These are phyloP conservation scores for Rhazya stricta DNA, from an alignment of 257 asterid genomes.

Conservation along the genomic window DNA sequence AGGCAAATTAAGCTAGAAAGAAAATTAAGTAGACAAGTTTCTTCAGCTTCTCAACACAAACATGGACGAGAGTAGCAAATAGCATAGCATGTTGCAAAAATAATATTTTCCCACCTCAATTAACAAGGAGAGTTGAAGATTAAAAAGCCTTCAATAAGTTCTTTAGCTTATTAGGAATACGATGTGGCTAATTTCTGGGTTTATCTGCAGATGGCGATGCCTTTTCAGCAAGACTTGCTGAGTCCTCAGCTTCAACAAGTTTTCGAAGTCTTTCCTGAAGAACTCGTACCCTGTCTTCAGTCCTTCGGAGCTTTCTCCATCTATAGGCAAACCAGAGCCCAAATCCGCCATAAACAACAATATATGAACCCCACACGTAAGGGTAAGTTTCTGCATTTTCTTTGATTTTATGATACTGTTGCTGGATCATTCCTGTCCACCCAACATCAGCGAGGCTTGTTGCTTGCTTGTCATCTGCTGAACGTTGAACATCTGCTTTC, in stretches of 20 bases:
- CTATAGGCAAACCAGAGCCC: slow-evolving; percentile 75
- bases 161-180: neutral
- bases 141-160: neutral
- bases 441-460: slow-evolving; percentile 24
- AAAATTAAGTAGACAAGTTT: too few relatives aligned
- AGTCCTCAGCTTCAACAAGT: slow-evolving; percentile 43
- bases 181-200: slow-evolving; percentile 18
- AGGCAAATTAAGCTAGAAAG: too few relatives aligned
- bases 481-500: slow-evolving; percentile 26
- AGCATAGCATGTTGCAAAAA: neutral
- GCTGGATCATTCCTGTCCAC: slow-evolving; percentile 39
- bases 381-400: slow-evolving; percentile 80
- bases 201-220: slow-evolving; percentile 28
- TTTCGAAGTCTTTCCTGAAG: slow-evolving; percentile 65
- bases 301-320: slow-evolving; percentile 66
- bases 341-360: slow-evolving; percentile 67
- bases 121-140: neutral
- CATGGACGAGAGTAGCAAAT: neutral
- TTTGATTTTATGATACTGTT: slow-evolving; percentile 40
- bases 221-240: slow-evolving; percentile 25
- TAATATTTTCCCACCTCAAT: neutral
- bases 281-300: slow-evolving; percentile 66
- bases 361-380: slow-evolving; percentile 86
- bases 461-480: slow-evolving; percentile 30
- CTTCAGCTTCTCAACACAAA: too few relatives aligned